Conservation (phyloP, 345 rosid genomes). For the Pistacia vera region DNA sequence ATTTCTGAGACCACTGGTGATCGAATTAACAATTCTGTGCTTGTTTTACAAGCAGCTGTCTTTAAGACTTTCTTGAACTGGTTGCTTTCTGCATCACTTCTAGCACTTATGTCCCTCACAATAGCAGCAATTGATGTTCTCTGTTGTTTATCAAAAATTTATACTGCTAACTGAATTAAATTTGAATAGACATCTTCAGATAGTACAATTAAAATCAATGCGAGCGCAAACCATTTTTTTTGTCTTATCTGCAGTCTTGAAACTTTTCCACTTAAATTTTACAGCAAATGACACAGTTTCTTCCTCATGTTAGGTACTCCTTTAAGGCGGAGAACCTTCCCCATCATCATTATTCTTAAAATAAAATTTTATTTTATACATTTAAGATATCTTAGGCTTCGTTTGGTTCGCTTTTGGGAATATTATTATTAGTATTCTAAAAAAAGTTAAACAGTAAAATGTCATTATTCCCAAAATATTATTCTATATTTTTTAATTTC, state of each 20-base stretch:
- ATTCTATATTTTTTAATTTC: too few species aligned
- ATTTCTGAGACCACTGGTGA: too few species aligned
- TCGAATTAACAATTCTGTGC: neutral
- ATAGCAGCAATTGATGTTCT: neutral
- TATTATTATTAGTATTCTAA: too few species aligned
- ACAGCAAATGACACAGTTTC: constrained; percentile 32
- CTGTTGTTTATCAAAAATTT: neutral
- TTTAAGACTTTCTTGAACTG: neutral
- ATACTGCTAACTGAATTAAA: neutral
- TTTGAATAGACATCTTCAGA: neutral
- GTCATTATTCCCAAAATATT: too few species aligned
- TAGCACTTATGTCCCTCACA: neutral
- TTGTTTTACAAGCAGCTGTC: neutral
- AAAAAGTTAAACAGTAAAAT: too few species aligned
- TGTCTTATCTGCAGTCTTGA: neutral
- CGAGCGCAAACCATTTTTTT: neutral
- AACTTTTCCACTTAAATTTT: neutral
- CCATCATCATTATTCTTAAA: too few species aligned
- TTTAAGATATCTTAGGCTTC: too few species aligned
- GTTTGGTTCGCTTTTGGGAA: too few species aligned
- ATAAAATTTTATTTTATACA: too few species aligned
- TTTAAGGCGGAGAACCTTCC: constrained; percentile 20
- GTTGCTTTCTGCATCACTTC: neutral
- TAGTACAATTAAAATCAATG: too few species aligned
- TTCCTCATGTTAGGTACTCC: constrained; percentile 5